phyloP scores from a whole-genome alignment of 1,284 basidiomycete genomes.

The Leccinum pseudoinsigne region DNA sequence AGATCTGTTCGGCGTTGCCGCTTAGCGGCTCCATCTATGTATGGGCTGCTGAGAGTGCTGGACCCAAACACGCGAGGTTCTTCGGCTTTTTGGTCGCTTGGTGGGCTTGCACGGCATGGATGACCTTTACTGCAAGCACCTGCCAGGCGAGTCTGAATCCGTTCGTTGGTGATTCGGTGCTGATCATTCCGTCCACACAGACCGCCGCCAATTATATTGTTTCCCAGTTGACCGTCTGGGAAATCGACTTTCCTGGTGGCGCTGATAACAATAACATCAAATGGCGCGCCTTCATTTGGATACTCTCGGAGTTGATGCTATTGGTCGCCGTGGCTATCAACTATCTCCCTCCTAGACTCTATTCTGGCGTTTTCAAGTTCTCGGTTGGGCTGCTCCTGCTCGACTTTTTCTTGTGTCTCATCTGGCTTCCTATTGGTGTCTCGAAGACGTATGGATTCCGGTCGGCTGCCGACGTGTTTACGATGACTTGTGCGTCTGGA shows the following conservation, averaged over 20 bases:
- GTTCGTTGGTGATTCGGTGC: not conserved
- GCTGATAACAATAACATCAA: slow-evolving; percentile 68
- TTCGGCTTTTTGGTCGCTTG: slow-evolving; percentile 87
- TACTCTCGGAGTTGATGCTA: slow-evolving; percentile 69
- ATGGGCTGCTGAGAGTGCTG: slow-evolving; percentile 88
- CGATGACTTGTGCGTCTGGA: slow-evolving; percentile 65
- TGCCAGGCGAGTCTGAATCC: slow-evolving; percentile 56
- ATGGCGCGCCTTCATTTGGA: slow-evolving; percentile 84
- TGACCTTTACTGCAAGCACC: slow-evolving; percentile 83
- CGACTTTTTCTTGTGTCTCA: slow-evolving; percentile 82
- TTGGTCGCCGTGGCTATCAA: slow-evolving; percentile 75
- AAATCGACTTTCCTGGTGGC: slow-evolving; percentile 78
- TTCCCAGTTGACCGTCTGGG: slow-evolving; percentile 79
- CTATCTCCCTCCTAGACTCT: slow-evolving; percentile 74
- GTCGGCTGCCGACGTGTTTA: slow-evolving; percentile 77
- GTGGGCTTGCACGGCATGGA: slow-evolving; percentile 90
- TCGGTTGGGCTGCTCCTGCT: slow-evolving; percentile 73
- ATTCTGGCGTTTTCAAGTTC: slow-evolving; percentile 74
- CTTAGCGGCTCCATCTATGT: slow-evolving; percentile 88
- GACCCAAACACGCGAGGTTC: slow-evolving; percentile 78
- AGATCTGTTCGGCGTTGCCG: slow-evolving; percentile 84
- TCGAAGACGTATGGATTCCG: slow-evolving; percentile 83
- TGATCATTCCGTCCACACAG: slow-evolving; percentile 37
- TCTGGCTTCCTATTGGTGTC: slow-evolving; percentile 88
- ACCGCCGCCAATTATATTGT: slow-evolving; percentile 84